phyloP scores from a whole-genome alignment of 805 yeast genomes.

The Candida schatavii region DNA sequence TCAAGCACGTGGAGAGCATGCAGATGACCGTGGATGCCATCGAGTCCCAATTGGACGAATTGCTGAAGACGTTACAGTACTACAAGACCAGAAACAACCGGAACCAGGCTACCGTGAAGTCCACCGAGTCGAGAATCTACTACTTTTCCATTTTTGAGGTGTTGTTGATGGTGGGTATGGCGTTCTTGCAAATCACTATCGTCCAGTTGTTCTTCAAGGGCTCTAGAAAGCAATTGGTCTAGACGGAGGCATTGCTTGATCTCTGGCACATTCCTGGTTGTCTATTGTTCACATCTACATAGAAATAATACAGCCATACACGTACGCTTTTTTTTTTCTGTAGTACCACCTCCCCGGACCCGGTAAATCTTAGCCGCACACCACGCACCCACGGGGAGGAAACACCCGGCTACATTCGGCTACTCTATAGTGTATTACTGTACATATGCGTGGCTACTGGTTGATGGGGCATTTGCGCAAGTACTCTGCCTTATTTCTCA shows the following conservation, averaged over 20 bases:
- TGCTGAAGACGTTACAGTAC: slow-evolving; percentile 65
- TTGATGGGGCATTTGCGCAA: slow-evolving; percentile 76
- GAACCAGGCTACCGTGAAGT: slow-evolving; percentile 82
- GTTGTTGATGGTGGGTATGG: slow-evolving; percentile 71
- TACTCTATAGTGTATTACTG: no score
- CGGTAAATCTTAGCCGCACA: no score
- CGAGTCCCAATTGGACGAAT: slow-evolving; percentile 55
- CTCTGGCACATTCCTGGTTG: neutral
- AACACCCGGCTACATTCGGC: no score
- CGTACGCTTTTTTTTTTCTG: no score
- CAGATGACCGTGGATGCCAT: slow-evolving; percentile 54
- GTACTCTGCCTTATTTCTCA: slow-evolving; percentile 81
- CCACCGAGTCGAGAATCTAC: slow-evolving; percentile 75
- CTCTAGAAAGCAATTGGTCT: slow-evolving; percentile 64
- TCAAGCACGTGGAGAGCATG: slow-evolving; percentile 52
- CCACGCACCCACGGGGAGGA: no score
- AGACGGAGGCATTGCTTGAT: slow-evolving; percentile 8
- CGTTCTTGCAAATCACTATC: slow-evolving; percentile 61
- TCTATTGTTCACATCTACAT: neutral
- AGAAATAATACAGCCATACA: no score
- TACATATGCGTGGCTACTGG: slow-evolving; percentile 29
- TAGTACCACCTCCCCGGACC: no score
- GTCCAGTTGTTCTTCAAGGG: slow-evolving; percentile 73
- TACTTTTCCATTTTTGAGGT: slow-evolving; percentile 74
- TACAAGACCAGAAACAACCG: slow-evolving; percentile 88